Evolutionary conservation across 2,329 filamentous ascomycete species (phyloP).

Genomic region (Aspergillus jensenii): DNA sequence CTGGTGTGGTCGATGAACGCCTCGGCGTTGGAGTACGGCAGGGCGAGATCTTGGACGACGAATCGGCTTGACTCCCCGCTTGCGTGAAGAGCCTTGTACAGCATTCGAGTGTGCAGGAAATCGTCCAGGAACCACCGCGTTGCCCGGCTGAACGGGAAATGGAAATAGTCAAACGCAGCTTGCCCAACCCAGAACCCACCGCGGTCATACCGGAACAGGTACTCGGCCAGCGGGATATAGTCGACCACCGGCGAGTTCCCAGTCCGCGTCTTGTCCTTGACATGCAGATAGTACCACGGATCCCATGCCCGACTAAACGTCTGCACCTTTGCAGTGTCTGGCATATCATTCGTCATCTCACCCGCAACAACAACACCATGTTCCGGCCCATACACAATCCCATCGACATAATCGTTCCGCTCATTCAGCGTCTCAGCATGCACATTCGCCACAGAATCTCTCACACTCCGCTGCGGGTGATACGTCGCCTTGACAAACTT

Average conservation of each 20-base stretch:
- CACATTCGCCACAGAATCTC: slow-evolving; percentile 52
- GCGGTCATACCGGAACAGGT: slow-evolving; percentile 55
- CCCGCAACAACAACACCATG: slow-evolving; percentile 63
- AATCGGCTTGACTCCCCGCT: slow-evolving; percentile 57
- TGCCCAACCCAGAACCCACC: slow-evolving; percentile 65
- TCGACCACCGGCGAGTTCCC: slow-evolving; percentile 15
- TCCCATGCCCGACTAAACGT: slow-evolving; percentile 61
- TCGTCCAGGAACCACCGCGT: slow-evolving; percentile 60
- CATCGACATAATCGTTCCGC: slow-evolving; percentile 66
- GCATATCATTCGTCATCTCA: slow-evolving; percentile 51
- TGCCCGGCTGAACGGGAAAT: slow-evolving; percentile 59
- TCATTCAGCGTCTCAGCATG: slow-evolving; percentile 44
- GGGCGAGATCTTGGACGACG: slow-evolving; percentile 63
- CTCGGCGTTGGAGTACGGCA: slow-evolving; percentile 54
- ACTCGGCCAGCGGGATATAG: slow-evolving; percentile 36
- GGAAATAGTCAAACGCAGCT: slow-evolving; percentile 62
- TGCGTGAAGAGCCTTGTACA: slow-evolving; percentile 63
- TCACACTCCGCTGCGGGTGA: slow-evolving; percentile 51
- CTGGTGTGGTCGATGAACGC: slow-evolving; percentile 51
- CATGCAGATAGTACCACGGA: slow-evolving; percentile 74
- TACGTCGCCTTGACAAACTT: slow-evolving; percentile 64
- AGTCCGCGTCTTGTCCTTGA: slow-evolving; percentile 24
- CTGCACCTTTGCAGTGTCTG: slow-evolving; percentile 30
- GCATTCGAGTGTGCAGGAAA: slow-evolving; percentile 61
- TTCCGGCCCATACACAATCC: slow-evolving; percentile 60